Evolutionary conservation across 1,284 basidiomycete species (phyloP).

Genomic region (Xanthoconium separans): DNA sequence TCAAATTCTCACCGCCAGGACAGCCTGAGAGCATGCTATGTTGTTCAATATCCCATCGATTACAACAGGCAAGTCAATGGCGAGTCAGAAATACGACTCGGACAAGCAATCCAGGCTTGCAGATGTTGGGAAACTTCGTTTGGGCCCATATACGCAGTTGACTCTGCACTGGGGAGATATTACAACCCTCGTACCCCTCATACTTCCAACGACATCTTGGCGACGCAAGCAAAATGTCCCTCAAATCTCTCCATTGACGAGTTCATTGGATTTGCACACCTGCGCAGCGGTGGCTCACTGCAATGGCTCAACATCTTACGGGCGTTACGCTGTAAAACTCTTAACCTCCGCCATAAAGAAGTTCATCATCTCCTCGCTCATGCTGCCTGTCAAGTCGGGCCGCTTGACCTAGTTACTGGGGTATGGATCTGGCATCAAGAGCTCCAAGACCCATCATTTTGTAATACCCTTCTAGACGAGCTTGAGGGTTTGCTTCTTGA

Average conservation of each 20-base stretch:
- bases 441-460: slow-evolving; percentile 31
- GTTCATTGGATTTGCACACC: slow-evolving; percentile 38
- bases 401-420: slow-evolving; percentile 6
- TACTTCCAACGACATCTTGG: slow-evolving; percentile 40
- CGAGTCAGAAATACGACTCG: too few relatives aligned
- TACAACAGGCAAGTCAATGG: neutral
- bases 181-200: slow-evolving; percentile 35
- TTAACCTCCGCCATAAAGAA: slow-evolving; percentile 37
- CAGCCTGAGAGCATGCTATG: neutral
- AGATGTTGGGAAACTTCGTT: neutral
- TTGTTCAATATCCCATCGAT: too few relatives aligned
- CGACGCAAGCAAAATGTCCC: slow-evolving; percentile 37
- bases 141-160: neutral
- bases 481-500: slow-evolving; percentile 14
- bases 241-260: slow-evolving; percentile 41
- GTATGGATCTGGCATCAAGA: too few relatives aligned
- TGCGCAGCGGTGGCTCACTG: slow-evolving; percentile 42
- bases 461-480: slow-evolving; percentile 32
- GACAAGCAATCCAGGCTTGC: neutral
- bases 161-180: too few relatives aligned
- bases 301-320: slow-evolving; percentile 52
- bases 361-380: slow-evolving; percentile 41
- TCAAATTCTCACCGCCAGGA: too few relatives aligned
- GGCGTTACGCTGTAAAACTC: slow-evolving; percentile 36
- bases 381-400: slow-evolving; percentile 42